A percentile compares a stretch with the other conserved stretches of the same genome.
Evolutionary conservation across 1,139 yeast genomes (phyloP).

Genomic region (Candida glucosophila): DNA sequence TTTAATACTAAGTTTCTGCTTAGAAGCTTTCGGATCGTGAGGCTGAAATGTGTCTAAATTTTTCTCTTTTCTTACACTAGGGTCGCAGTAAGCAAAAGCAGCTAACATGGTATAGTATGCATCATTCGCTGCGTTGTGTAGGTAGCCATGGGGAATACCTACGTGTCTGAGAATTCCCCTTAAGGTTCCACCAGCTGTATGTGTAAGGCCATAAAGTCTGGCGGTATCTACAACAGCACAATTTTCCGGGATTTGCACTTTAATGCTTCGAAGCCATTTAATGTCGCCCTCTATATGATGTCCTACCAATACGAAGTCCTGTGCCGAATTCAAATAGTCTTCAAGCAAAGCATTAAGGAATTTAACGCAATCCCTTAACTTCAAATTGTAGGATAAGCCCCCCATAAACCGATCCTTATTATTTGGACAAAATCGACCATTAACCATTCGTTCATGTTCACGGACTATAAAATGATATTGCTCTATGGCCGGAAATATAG

Average conservation of each 20-base stretch:
- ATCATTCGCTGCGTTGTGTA: slow-evolving; percentile 83
- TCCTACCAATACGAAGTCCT: slow-evolving; percentile 46
- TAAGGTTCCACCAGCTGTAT: slow-evolving; percentile 39
- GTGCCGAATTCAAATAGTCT: slow-evolving; percentile 21
- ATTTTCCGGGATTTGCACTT: slow-evolving; percentile 34
- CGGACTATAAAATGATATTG: slow-evolving; percentile 51
- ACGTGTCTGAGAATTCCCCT: slow-evolving; percentile 44
- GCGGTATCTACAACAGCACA: slow-evolving; percentile 44
- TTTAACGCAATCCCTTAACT: slow-evolving; percentile 21
- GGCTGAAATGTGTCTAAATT: slow-evolving; percentile 11
- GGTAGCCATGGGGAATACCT: slow-evolving; percentile 53
- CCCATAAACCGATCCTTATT: slow-evolving; percentile 49
- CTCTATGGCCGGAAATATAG: slow-evolving; percentile 37
- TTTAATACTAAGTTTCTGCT: slow-evolving; percentile 3
- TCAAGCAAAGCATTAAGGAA: slow-evolving; percentile 36
- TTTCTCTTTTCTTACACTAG: slow-evolving; percentile 15
- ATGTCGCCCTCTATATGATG: slow-evolving; percentile 61
- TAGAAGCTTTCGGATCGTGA: background rate
- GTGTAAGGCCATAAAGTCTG: slow-evolving; percentile 34
- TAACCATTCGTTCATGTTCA: slow-evolving; percentile 39
- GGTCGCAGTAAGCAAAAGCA: slow-evolving; percentile 50
- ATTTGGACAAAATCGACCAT: slow-evolving; percentile 58
- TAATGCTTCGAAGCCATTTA: slow-evolving; percentile 39
- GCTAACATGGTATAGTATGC: slow-evolving; percentile 62
- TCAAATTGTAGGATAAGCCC: slow-evolving; percentile 45